A percentile compares a stretch with the other conserved stretches of the same genome.
Conservation (phyloP, 176 grass and related monocot genomes). For the Aegilops bicornis region DNA sequence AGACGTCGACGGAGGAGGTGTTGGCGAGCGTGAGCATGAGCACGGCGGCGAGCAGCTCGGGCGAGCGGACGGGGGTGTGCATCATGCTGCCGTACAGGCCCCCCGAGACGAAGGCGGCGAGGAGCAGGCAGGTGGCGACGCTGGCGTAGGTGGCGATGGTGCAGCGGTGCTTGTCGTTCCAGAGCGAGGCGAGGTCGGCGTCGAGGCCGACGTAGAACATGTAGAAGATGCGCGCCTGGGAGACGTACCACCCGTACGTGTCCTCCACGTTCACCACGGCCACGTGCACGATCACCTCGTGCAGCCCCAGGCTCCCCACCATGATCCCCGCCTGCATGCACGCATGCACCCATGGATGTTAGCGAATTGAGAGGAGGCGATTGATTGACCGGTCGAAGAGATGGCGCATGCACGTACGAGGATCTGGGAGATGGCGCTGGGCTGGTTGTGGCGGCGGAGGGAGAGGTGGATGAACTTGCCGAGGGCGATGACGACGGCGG, state of each 20-base stretch:
- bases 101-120: slow-evolving; percentile 46
- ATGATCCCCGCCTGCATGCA: slow-evolving; percentile 40
- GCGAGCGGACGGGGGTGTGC: slow-evolving; percentile 49
- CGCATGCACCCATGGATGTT: neutral
- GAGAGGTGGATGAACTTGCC: slow-evolving; percentile 51
- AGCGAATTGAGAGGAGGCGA: no score
- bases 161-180: slow-evolving; percentile 45
- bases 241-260: slow-evolving; percentile 29
- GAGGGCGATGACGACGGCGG: slow-evolving; percentile 35
- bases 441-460: slow-evolving; percentile 43
- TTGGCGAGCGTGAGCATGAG: slow-evolving; percentile 47
- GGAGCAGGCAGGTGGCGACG: slow-evolving; percentile 42
- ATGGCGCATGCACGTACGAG: no score
- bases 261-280: slow-evolving; percentile 46
- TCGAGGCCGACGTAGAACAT: slow-evolving; percentile 54
- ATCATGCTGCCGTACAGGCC: slow-evolving; percentile 61
- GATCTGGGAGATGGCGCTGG: slow-evolving; percentile 53
- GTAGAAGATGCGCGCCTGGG: slow-evolving; percentile 41
- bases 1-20: slow-evolving; percentile 38
- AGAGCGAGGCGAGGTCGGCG: slow-evolving; percentile 45
- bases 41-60: slow-evolving; percentile 48
- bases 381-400: no score
- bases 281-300: slow-evolving; percentile 43
- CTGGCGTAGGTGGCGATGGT: slow-evolving; percentile 39
- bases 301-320: slow-evolving; percentile 45